phyloP scores from a whole-genome alignment of 1,139 yeast species.

The Candida sojae region DNA sequence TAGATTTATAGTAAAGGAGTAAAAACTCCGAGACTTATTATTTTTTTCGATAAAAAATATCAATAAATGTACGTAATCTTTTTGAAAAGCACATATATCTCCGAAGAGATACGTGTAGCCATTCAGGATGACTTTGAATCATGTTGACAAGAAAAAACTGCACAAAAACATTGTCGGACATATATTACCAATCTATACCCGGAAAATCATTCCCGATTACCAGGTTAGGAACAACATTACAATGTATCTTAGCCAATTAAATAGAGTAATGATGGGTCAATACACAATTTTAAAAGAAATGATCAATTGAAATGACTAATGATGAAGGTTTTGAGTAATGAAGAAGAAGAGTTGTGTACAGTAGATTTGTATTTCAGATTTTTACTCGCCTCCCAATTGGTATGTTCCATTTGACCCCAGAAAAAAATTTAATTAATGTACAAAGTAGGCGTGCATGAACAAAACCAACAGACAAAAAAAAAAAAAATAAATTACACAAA shows the following conservation, averaged over 20 bases:
- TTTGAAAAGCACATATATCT: background rate
- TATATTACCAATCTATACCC: background rate
- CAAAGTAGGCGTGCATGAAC: background rate
- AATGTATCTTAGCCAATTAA: too few relatives aligned
- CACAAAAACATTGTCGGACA: background rate
- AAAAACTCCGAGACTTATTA: background rate
- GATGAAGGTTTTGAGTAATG: too few relatives aligned
- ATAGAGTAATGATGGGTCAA: too few relatives aligned
- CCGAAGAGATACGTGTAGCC: background rate
- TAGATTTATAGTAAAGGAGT: background rate
- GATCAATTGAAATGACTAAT: too few relatives aligned
- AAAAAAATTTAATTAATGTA: background rate
- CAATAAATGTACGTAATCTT: too few relatives aligned
- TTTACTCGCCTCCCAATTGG: background rate
- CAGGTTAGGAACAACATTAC: too few relatives aligned
- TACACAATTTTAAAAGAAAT: too few relatives aligned
- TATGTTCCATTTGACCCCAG: constrained; percentile 4
- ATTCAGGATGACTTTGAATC: constrained; percentile 3
- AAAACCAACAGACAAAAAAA: background rate
- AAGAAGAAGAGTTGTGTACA: too few relatives aligned
- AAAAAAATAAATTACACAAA: background rate
- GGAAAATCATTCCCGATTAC: background rate
- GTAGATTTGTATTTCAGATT: too few relatives aligned
- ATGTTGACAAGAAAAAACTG: background rate
- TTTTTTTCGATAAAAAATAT: too few relatives aligned